Percentiles rank a stretch among this genome's conserved stretches.
Conservation (phyloP, 108 stramenopile species). For the Hondaea fermentalgiana region DNA sequence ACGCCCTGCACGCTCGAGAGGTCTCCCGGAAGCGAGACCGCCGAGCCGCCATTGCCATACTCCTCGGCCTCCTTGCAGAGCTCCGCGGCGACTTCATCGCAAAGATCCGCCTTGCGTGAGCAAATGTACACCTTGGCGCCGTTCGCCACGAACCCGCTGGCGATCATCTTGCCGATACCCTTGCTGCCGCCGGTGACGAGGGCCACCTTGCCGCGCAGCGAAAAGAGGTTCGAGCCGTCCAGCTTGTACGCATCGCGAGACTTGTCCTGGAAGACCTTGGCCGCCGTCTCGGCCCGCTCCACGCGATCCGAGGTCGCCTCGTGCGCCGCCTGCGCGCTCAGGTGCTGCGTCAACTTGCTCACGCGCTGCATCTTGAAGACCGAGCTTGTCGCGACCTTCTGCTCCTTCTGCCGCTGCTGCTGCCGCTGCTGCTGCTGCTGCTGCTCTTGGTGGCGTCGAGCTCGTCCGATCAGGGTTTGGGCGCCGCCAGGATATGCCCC, state of each 20-base stretch:
- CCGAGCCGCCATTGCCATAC: slow-evolving; percentile 57
- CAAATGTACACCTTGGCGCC: slow-evolving; percentile 78
- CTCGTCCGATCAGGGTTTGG: too few species aligned
- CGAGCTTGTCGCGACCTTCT: too few species aligned
- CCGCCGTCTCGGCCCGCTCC: background rate
- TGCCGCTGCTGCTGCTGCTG: too few species aligned
- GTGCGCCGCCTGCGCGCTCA: background rate
- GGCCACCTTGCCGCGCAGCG: slow-evolving; percentile 64
- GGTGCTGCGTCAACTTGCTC: background rate
- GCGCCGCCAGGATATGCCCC: too few species aligned
- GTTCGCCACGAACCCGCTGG: slow-evolving; percentile 56
- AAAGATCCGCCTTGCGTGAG: slow-evolving; percentile 64
- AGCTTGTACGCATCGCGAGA: background rate
- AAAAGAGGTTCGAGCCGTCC: slow-evolving; percentile 38
- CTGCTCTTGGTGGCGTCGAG: too few species aligned
- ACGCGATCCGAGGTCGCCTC: background rate
- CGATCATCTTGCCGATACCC: slow-evolving; percentile 80
- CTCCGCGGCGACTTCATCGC: slow-evolving; percentile 51
- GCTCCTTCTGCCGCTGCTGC: too few species aligned
- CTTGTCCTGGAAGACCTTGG: background rate
- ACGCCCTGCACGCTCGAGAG: slow-evolving; percentile 64
- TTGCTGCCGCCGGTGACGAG: slow-evolving; percentile 75
- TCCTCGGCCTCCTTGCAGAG: slow-evolving; percentile 15
- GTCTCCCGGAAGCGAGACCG: slow-evolving; percentile 67
- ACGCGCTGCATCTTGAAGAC: background rate